Conservation (phyloP, 2,329 filamentous ascomycete species). For the Orbilia javanica region DNA sequence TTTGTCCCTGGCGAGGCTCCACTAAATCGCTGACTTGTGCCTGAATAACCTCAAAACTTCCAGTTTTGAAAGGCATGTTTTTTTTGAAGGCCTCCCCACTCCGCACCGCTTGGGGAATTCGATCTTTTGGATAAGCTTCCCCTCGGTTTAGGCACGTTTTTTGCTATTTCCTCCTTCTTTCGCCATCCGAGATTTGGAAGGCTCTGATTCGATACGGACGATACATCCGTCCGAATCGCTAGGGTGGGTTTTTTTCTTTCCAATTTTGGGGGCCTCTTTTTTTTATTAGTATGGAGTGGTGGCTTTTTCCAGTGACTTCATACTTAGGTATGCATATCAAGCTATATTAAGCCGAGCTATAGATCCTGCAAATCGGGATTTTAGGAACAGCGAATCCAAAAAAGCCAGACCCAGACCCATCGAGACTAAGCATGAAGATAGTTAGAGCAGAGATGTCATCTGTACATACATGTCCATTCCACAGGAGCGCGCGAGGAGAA, state of each 20-base stretch:
- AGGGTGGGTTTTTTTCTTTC: neutral
- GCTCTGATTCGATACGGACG: conserved; percentile 22
- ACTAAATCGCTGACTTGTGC: conserved; percentile 2
- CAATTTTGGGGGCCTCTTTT: neutral
- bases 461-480: conserved; percentile 22
- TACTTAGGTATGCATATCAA: conserved; percentile 13
- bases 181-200: neutral
- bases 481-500: neutral
- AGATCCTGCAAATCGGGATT: conserved; percentile 12
- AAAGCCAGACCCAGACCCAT: conserved; percentile 5
- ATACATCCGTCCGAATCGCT: conserved; percentile 27
- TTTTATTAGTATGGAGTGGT: neutral
- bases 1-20: neutral
- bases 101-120: neutral
- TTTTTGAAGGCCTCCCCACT: neutral
- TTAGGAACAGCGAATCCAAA: neutral
- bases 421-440: conserved; percentile 5
- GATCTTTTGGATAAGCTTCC: conserved; percentile 3
- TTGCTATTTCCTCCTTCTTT: neutral
- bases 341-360: conserved; percentile 8
- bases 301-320: conserved; percentile 15
- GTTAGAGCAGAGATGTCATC: conserved; percentile 17
- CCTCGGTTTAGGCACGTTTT: neutral
- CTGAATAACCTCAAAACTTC: conserved; percentile 17
- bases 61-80: conserved; percentile 15